Evolutionary conservation across 1,139 yeast genomes (phyloP).

Genomic region (Candida sojae): DNA sequence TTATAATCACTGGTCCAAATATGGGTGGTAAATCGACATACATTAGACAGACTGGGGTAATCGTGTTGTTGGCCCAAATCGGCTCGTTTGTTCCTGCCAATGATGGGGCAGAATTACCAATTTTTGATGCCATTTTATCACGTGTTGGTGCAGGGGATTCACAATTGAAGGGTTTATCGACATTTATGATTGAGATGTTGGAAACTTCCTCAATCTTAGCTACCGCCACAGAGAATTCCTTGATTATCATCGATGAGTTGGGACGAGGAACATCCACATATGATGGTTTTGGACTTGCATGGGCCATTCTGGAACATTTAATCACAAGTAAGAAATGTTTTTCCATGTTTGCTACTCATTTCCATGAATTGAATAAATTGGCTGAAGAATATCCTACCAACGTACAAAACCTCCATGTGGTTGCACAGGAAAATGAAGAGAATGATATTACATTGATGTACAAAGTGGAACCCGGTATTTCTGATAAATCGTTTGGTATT

Average conservation of each 20-base stretch:
- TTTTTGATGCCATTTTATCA: constrained; percentile 89
- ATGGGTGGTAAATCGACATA: constrained; percentile 99
- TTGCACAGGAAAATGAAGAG: constrained; percentile 61
- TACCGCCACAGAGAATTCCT: constrained; percentile 79
- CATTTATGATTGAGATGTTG: constrained; percentile 97
- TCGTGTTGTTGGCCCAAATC: constrained; percentile 85
- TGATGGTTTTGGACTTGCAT: constrained; percentile 97
- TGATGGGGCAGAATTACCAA: constrained; percentile 64
- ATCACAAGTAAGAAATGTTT: constrained; percentile 72
- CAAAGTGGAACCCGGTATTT: constrained; percentile 88
- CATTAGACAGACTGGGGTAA: constrained; percentile 88
- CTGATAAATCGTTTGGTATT: constrained; percentile 95
- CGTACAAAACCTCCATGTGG: constrained; percentile 85
- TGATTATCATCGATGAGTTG: constrained; percentile 90
- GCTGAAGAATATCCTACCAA: constrained; percentile 55
- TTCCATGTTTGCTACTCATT: constrained; percentile 93
- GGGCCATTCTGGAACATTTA: constrained; percentile 91
- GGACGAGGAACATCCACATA: constrained; percentile 97
- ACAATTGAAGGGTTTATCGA: constrained; percentile 92
- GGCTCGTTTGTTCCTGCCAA: constrained; percentile 83
- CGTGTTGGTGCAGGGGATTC: constrained; percentile 99
- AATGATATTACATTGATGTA: constrained; percentile 86
- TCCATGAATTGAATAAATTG: constrained; percentile 87
- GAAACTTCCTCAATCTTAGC: constrained; percentile 92
- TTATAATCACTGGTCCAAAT: constrained; percentile 93